A percentile compares a stretch with the other conserved stretches of the same genome.
Conservation (phyloP, 1,284 basidiomycete species). For the Moesziomyces globuligerus region DNA sequence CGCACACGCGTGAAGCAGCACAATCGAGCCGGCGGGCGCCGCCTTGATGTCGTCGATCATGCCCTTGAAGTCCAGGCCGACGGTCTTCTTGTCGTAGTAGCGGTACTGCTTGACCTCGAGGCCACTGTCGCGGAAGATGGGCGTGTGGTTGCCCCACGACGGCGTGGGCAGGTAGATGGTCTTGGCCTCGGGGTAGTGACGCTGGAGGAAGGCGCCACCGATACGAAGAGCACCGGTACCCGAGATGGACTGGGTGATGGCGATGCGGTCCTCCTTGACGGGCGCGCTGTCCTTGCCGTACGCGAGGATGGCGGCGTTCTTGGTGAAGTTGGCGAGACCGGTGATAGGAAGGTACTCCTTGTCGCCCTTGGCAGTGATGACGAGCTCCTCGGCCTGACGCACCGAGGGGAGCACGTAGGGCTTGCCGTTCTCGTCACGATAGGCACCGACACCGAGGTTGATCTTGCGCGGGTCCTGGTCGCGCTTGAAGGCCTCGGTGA, state of each 20-base stretch:
- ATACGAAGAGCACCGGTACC: constrained; percentile 98
- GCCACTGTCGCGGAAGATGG: constrained; percentile 80
- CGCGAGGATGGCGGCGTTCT: constrained; percentile 88
- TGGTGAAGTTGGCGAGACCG: constrained; percentile 86
- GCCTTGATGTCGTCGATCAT: constrained; percentile 66
- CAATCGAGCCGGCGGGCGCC: constrained; percentile 70
- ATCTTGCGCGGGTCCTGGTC: constrained; percentile 86
- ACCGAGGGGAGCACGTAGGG: constrained; percentile 92
- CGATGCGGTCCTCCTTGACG: constrained; percentile 76
- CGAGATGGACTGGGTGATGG: constrained; percentile 94
- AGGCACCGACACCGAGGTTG: constrained; percentile 84
- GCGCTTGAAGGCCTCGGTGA: constrained; percentile 94
- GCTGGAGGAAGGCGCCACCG: constrained; percentile 87
- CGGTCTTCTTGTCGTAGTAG: constrained; percentile 68
- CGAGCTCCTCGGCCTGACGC: constrained; percentile 86
- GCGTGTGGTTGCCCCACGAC: constrained; percentile 97
- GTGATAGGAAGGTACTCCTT: constrained; percentile 99
- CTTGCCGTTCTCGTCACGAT: constrained; percentile 94
- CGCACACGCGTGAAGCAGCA: constrained; percentile 72
- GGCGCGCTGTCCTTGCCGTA: constrained; percentile 81
- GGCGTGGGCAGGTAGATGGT: constrained; percentile 91
- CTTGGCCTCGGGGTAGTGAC: constrained; percentile 88
- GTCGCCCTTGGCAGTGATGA: constrained; percentile 79
- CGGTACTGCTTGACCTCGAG: constrained; percentile 91
- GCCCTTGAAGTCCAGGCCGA: constrained; percentile 67